Evolutionary conservation across 345 rosid genomes (phyloP), one percentile per base, ranked within the genome.

Genomic region (Hibiscus syriacus): DNA sequence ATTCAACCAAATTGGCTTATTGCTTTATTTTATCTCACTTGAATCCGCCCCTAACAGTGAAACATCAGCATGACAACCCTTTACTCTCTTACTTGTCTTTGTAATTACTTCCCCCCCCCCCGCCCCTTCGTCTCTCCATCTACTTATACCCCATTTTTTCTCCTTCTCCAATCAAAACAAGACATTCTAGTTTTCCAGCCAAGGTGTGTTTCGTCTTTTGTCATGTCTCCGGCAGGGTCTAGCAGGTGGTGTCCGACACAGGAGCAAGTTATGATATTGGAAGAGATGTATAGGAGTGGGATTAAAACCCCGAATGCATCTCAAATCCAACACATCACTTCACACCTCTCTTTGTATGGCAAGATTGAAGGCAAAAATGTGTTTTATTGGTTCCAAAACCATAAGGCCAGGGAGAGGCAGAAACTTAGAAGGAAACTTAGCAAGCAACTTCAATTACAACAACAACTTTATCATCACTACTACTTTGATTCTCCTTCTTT

Each of bases 231-330:
- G 9, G 75, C 87, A 55, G 75, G 83, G 55, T 85, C 98, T 16
- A 65, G 97, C 13, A 82, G 98, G 70, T 93, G 98, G 98, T 90
- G 96, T 76, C 98, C 98, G 16, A 93, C 98, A 34, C 94, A 94
- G 55, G 96, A 93, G 66, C 98, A 93, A 58, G 78, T 93, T 39
- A 93, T 90, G 97, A 90, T 90, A 50, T 68, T 93, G 53, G 94
- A 89, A 72, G 97, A 90, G 82, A 78, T 89, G 88, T 93, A 89
- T 50, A 83, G 92, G 62, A 78, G 79, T 22, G 98, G 98, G 43
- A 75, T 87, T 30, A 79, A 92, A 61, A 90, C 97, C 38, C 98
- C 98, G 0, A 89, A 80, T 61, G 94, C 97, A 2, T 39, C 92
- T 19, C 98, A 88, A 70, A 93, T 93, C 64, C 98, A 89, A 46